phyloP scores from a whole-genome alignment of 2,329 filamentous ascomycete genomes.

The Aspergillus piperis region DNA sequence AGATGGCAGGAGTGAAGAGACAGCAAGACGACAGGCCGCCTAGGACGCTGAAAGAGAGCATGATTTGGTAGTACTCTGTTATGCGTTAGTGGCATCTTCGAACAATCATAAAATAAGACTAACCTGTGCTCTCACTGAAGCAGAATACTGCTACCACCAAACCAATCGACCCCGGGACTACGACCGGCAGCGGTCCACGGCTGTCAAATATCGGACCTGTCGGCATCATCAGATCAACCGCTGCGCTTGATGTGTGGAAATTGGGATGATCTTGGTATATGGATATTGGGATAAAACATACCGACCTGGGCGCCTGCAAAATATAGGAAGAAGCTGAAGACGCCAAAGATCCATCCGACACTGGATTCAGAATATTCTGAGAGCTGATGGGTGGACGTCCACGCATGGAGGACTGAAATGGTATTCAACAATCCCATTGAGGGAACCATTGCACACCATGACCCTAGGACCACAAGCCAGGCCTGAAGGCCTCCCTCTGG shows the following conservation, averaged over 20 bases:
- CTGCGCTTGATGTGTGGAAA: not conserved
- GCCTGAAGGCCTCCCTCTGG: conserved; percentile 47
- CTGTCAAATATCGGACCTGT: conserved; percentile 39
- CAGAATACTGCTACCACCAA: conserved; percentile 36
- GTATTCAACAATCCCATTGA: conserved; percentile 45
- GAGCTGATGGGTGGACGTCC: conserved; percentile 38
- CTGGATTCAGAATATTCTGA: conserved; percentile 31
- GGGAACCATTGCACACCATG: conserved; percentile 39
- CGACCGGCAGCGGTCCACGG: conserved; percentile 32
- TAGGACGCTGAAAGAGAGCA: conserved; percentile 35
- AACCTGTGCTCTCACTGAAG: conserved; percentile 7
- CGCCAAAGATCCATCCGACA: conserved; percentile 46
- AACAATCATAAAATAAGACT: not conserved
- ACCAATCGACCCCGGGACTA: conserved; percentile 34
- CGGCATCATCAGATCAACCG: conserved; percentile 17
- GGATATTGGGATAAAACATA: not conserved
- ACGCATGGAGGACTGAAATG: conserved; percentile 42
- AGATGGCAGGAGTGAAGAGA: conserved; percentile 32
- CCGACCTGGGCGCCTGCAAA: conserved; percentile 28
- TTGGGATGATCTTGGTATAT: not conserved
- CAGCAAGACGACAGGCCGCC: conserved; percentile 30
- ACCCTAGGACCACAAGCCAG: conserved; percentile 47
- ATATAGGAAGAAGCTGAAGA: conserved; percentile 43
- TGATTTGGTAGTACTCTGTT: conserved; percentile 39
- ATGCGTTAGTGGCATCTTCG: conserved; percentile 14